Percentiles rank a stretch among this genome's conserved stretches.
Conservation (phyloP, 1,139 yeast genomes). For the Kodamaea derodonti region DNA sequence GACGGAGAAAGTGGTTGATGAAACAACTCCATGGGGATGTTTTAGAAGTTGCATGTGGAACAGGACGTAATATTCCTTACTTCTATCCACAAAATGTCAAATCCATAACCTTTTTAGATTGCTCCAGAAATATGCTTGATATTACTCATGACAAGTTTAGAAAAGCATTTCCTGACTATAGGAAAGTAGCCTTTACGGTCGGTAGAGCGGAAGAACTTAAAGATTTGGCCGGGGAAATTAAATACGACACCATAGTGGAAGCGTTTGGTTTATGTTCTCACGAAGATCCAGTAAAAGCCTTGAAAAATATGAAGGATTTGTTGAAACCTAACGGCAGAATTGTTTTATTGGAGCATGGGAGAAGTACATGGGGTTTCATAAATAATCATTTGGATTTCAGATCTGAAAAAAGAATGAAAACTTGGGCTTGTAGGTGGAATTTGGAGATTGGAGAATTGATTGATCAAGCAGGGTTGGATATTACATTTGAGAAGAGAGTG, state of each 20-base stretch:
- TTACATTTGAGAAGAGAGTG: constrained; percentile 72
- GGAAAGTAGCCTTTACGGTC: constrained; percentile 77
- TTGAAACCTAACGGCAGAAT: constrained; percentile 91
- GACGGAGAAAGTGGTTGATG: constrained; percentile 81
- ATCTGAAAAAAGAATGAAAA: constrained; percentile 77
- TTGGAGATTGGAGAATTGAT: constrained; percentile 84
- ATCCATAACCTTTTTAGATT: constrained; percentile 81
- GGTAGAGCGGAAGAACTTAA: constrained; percentile 89
- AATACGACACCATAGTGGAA: constrained; percentile 88
- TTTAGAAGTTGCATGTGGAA: constrained; percentile 91
- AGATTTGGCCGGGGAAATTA: constrained; percentile 48
- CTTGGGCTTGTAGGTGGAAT: constrained; percentile 99
- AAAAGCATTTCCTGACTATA: constrained; percentile 58
- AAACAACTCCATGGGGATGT: constrained; percentile 80
- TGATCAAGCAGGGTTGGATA: constrained; percentile 78
- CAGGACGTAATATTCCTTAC: constrained; percentile 87
- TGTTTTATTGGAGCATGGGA: constrained; percentile 85
- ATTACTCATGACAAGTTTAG: constrained; percentile 74
- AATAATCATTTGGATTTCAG: constrained; percentile 79
- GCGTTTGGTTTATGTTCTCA: constrained; percentile 96
- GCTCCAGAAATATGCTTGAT: constrained; percentile 82
- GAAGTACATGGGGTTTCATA: constrained; percentile 74
- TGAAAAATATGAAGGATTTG: constrained; percentile 66
- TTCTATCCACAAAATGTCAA: constrained; percentile 55
- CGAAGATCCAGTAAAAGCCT: constrained; percentile 82